These are phyloP conservation scores for Lizanozyma gosingica DNA, from an alignment of 1,139 yeast genomes.

Conservation along the genomic window DNA sequence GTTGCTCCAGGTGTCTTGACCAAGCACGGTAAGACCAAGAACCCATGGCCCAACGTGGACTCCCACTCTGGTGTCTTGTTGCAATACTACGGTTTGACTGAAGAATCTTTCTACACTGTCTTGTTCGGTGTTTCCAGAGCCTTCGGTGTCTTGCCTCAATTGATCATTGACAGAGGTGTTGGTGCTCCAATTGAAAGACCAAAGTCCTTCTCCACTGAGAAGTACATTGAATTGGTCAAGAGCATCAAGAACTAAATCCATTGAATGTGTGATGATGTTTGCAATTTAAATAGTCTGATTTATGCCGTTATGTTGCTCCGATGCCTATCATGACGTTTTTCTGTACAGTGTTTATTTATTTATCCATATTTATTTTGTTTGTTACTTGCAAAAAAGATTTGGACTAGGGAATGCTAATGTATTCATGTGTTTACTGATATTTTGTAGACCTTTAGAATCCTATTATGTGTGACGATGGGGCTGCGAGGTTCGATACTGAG, in stretches of 20 bases:
- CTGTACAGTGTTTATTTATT: slow-evolving; percentile 1
- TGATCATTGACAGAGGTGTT: slow-evolving; percentile 91
- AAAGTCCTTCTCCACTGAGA: slow-evolving; percentile 80
- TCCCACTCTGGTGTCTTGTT: slow-evolving; percentile 95
- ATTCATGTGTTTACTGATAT: too few relatives aligned
- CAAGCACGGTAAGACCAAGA: slow-evolving; percentile 96
- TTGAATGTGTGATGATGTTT: slow-evolving; percentile 3
- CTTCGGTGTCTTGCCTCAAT: slow-evolving; percentile 93
- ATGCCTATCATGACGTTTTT: background rate
- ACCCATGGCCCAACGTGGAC: slow-evolving; percentile 99
- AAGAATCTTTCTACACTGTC: slow-evolving; percentile 94
- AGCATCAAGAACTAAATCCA: slow-evolving; percentile 20
- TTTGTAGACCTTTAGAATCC: too few relatives aligned
- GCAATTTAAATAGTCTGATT: background rate
- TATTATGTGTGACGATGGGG: too few relatives aligned
- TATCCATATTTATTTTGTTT: background rate
- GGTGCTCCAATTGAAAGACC: slow-evolving; percentile 98
- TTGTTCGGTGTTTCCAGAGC: slow-evolving; percentile 98
- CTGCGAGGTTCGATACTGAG: too few relatives aligned
- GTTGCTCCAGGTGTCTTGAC: slow-evolving; percentile 94
- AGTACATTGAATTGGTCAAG: slow-evolving; percentile 55
- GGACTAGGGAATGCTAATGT: too few relatives aligned
- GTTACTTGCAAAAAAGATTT: background rate
- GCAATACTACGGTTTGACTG: slow-evolving; percentile 95
- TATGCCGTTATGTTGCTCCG: background rate